These are phyloP conservation scores for Penicillium mononematosum DNA, from an alignment of 495 filamentous ascomycete genomes.

Conservation along the genomic window DNA sequence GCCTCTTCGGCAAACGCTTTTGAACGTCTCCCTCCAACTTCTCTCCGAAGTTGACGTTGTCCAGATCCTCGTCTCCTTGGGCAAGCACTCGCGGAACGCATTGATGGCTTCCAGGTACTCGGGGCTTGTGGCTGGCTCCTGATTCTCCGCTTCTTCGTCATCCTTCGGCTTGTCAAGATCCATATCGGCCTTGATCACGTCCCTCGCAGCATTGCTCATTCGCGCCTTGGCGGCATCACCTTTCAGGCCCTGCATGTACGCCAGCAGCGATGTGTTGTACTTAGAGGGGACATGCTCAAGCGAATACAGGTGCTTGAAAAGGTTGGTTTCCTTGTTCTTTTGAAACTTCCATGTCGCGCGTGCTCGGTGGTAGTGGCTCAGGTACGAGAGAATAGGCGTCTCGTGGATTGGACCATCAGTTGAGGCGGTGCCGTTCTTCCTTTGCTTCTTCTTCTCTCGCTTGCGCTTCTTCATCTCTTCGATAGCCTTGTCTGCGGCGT, in stretches of 20 bases:
- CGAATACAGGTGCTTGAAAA: slow-evolving; percentile 80
- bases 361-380: slow-evolving; percentile 65
- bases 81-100: slow-evolving; percentile 36
- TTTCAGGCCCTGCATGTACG: slow-evolving; percentile 71
- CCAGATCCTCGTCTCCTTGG: slow-evolving; percentile 30
- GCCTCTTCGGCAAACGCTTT: slow-evolving; percentile 41
- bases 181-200: slow-evolving; percentile 48
- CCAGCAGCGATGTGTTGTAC: slow-evolving; percentile 61
- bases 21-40: slow-evolving; percentile 43
- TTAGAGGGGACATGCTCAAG: slow-evolving; percentile 60
- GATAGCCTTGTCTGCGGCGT: slow-evolving; percentile 19
- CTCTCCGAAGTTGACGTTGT: slow-evolving; percentile 32
- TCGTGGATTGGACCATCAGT: slow-evolving; percentile 31
- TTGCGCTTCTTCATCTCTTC: slow-evolving; percentile 34
- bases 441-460: slow-evolving; percentile 40
- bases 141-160: slow-evolving; percentile 47
- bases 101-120: slow-evolving; percentile 58
- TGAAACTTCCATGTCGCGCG: slow-evolving; percentile 85
- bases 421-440: slow-evolving; percentile 19
- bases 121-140: slow-evolving; percentile 28
- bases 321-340: slow-evolving; percentile 77
- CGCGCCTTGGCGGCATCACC: slow-evolving; percentile 59
- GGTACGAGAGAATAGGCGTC: slow-evolving; percentile 68
- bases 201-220: slow-evolving; percentile 59
- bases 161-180: slow-evolving; percentile 27